phyloP scores from a whole-genome alignment of 108 stramenopile species.

The Skeletonema potamos region DNA sequence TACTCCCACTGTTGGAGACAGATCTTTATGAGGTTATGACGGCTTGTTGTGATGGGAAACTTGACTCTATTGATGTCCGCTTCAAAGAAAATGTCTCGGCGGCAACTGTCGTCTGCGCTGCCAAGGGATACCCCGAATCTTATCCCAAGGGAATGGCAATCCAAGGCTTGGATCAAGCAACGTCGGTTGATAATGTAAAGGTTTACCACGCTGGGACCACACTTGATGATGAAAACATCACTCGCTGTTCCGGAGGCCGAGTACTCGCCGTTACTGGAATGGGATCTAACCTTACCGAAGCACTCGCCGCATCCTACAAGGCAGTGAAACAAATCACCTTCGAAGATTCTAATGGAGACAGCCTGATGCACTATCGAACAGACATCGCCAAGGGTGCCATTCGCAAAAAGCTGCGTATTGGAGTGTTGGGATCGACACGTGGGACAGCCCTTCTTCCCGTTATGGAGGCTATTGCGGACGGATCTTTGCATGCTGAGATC shows the following conservation, averaged over 20 bases:
- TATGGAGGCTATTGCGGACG: slow-evolving; percentile 87
- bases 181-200: slow-evolving; percentile 66
- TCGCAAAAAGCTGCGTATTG: slow-evolving; percentile 82
- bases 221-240: slow-evolving; percentile 52
- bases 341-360: slow-evolving; percentile 42
- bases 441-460: slow-evolving; percentile 95
- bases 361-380: slow-evolving; percentile 78
- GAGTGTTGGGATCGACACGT: slow-evolving; percentile 94
- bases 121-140: slow-evolving; percentile 89
- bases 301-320: slow-evolving; percentile 86
- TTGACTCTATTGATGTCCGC: slow-evolving; percentile 77
- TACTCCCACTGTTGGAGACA: slow-evolving; percentile 96
- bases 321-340: slow-evolving; percentile 71
- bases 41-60: slow-evolving; percentile 91
- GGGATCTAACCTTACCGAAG: slow-evolving; percentile 78
- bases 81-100: slow-evolving; percentile 83
- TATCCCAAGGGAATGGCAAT: slow-evolving; percentile 98
- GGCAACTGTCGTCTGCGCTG: slow-evolving; percentile 94
- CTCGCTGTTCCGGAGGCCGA: slow-evolving; percentile 92
- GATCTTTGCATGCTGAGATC: slow-evolving; percentile 86
- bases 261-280: slow-evolving; percentile 95
- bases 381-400: slow-evolving; percentile 86
- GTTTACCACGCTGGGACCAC: slow-evolving; percentile 97
- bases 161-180: slow-evolving; percentile 73
- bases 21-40: slow-evolving; percentile 91